phyloP scores from a whole-genome alignment of 805 yeast genomes.

The Clavispora carvajalis region DNA sequence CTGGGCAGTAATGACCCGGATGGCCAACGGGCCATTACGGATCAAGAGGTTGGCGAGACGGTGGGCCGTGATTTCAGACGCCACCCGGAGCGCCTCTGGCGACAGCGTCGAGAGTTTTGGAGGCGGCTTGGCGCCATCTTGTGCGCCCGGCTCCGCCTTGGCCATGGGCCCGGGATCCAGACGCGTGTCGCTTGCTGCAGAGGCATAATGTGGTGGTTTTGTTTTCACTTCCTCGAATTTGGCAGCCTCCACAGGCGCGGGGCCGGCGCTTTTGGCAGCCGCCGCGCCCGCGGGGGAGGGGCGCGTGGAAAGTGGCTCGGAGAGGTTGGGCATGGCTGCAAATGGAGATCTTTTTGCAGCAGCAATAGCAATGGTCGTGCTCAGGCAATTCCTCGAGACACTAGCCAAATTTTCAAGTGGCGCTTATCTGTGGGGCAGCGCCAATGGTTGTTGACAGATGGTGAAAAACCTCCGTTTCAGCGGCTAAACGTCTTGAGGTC shows the following conservation, averaged over 20 bases:
- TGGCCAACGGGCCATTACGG: constrained; percentile 82
- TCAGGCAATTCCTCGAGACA: neutral
- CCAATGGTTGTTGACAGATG: neutral
- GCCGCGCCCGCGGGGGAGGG: neutral
- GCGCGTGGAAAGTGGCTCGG: neutral
- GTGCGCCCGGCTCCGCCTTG: neutral
- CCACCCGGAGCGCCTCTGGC: constrained; percentile 85
- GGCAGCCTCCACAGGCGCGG: neutral
- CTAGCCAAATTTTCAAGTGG: no score
- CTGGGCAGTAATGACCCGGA: constrained; percentile 81
- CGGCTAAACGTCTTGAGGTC: neutral
- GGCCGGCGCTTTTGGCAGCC: neutral
- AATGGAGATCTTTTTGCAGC: neutral
- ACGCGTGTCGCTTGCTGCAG: no score
- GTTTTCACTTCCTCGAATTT: neutral
- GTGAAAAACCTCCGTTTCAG: neutral
- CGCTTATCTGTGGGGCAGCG: no score
- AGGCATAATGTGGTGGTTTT: neutral
- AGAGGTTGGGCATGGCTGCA: neutral
- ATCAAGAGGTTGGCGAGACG: constrained; percentile 64
- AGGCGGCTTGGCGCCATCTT: neutral
- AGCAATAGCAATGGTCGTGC: neutral
- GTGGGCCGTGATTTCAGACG: constrained; percentile 76
- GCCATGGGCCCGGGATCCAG: no score
- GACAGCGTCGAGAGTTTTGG: constrained; percentile 61